Conservation (phyloP, 305 asterid species). For the Fraxinus nigra region DNA sequence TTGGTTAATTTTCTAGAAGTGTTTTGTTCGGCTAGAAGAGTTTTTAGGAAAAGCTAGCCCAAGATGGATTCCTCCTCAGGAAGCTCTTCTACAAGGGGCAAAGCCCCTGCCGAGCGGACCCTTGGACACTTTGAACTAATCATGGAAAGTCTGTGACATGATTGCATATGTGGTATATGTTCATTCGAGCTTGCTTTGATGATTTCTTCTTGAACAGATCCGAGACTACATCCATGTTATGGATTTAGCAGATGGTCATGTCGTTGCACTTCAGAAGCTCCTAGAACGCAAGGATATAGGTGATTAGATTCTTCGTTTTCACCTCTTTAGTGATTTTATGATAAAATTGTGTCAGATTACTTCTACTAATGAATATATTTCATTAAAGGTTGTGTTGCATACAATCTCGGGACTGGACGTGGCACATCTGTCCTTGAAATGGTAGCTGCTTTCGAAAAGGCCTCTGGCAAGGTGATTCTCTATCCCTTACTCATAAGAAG, state of each 20-base stretch:
- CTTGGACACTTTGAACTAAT: background rate
- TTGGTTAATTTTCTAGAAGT: background rate
- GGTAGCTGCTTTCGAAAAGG: conserved; percentile 82
- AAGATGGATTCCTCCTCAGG: background rate
- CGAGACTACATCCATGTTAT: conserved; percentile 95
- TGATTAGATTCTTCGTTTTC: conserved; percentile 7
- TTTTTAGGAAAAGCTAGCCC: background rate
- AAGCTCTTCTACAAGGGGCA: background rate
- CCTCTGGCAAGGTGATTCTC: conserved; percentile 65
- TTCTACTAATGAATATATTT: background rate
- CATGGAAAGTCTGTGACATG: background rate
- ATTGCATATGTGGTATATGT: background rate
- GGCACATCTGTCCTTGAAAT: conserved; percentile 94
- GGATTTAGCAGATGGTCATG: conserved; percentile 96
- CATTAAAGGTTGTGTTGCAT: conserved; percentile 70
- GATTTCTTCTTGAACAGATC: conserved; percentile 45
- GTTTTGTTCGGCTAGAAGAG: background rate
- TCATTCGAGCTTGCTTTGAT: background rate
- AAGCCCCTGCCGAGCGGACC: background rate
- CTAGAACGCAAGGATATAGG: conserved; percentile 54
- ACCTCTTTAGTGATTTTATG: background rate
- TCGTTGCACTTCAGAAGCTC: conserved; percentile 78
- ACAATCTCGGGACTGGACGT: conserved; percentile 85
- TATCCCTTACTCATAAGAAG: background rate
- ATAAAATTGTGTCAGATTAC: background rate